These are phyloP conservation scores for Talaromyces islandicus DNA, from an alignment of 2,329 filamentous ascomycete species.

Conservation along the genomic window DNA sequence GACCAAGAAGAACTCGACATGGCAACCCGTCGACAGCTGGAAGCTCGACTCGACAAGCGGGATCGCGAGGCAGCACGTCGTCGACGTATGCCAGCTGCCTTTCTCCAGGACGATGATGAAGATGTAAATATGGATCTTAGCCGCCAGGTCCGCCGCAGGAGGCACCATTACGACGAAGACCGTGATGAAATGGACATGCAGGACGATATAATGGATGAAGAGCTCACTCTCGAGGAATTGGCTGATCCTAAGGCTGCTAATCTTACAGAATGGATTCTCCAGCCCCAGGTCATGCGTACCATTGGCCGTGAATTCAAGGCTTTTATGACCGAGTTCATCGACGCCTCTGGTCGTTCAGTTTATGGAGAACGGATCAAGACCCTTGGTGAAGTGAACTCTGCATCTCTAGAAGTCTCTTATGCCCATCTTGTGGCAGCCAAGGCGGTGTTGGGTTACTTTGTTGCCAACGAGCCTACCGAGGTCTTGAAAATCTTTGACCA, in stretches of 20 bases:
- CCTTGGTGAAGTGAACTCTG: constrained; percentile 94
- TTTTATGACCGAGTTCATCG: constrained; percentile 93
- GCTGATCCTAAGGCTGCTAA: constrained; percentile 90
- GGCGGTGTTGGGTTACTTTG: constrained; percentile 89
- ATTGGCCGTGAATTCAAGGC: constrained; percentile 96
- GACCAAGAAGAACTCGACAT: constrained; percentile 59
- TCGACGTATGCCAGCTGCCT: constrained; percentile 57
- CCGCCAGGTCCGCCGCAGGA: constrained; percentile 73
- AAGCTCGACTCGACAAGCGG: constrained; percentile 56
- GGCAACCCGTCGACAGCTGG: constrained; percentile 54
- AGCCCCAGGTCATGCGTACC: constrained; percentile 81
- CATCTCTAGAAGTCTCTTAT: constrained; percentile 93
- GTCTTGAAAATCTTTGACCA: constrained; percentile 94
- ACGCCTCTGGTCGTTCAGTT: constrained; percentile 81
- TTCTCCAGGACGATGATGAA: constrained; percentile 69
- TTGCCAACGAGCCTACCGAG: constrained; percentile 92
- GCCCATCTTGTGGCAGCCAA: constrained; percentile 85
- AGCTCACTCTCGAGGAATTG: constrained; percentile 84
- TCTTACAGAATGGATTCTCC: constrained; percentile 90
- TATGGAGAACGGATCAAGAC: constrained; percentile 92
- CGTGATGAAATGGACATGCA: constrained; percentile 83
- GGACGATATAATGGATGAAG: constrained; percentile 90
- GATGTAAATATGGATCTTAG: constrained; percentile 80
- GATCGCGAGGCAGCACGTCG: constrained; percentile 56
- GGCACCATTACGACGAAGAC: constrained; percentile 91